A percentile compares a stretch with the other conserved stretches of the same genome.
phyloP scores from a whole-genome alignment of 495 filamentous ascomycete species.

The Annulohypoxylon maeteangense region DNA sequence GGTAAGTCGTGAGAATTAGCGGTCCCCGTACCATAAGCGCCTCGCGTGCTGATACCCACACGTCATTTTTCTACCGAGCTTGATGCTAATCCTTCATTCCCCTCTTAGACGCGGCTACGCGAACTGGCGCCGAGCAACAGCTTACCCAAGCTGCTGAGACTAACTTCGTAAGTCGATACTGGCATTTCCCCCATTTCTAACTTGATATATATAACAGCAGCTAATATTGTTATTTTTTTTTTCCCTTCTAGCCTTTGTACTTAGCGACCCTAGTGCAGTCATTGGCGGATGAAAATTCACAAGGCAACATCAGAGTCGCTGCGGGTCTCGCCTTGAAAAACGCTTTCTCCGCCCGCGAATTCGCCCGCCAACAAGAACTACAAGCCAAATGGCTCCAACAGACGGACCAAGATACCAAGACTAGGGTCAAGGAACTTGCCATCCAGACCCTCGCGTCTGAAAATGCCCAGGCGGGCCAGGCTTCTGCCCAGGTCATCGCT shows the following conservation, averaged over 20 bases:
- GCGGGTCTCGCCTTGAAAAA: constrained; percentile 98
- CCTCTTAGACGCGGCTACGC: constrained; percentile 82
- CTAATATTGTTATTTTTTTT: constrained; percentile 31
- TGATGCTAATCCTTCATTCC: constrained; percentile 35
- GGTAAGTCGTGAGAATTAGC: constrained; percentile 64
- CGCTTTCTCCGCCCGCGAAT: constrained; percentile 92
- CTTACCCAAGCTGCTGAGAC: constrained; percentile 89
- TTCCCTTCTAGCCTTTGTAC: constrained; percentile 77
- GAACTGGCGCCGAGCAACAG: constrained; percentile 92
- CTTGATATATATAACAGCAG: constrained; percentile 34
- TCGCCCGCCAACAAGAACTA: constrained; percentile 81
- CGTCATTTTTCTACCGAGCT: constrained; percentile 24
- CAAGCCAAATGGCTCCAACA: constrained; percentile 90
- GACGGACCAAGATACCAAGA: constrained; percentile 81
- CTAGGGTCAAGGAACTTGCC: constrained; percentile 85
- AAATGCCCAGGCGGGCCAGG: constrained; percentile 83
- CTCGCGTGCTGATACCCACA: constrained; percentile 41
- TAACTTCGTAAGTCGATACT: constrained; percentile 83
- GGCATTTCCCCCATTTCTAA: not conserved
- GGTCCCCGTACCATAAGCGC: constrained; percentile 13
- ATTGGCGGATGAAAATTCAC: constrained; percentile 87
- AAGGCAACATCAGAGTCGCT: constrained; percentile 85
- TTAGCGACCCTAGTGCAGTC: constrained; percentile 89
- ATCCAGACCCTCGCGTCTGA: constrained; percentile 82
- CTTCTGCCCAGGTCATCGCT: constrained; percentile 93